These are phyloP conservation scores for Pseudozyma flocculosa DNA, from an alignment of 1,284 basidiomycete species.

Conservation along the genomic window DNA sequence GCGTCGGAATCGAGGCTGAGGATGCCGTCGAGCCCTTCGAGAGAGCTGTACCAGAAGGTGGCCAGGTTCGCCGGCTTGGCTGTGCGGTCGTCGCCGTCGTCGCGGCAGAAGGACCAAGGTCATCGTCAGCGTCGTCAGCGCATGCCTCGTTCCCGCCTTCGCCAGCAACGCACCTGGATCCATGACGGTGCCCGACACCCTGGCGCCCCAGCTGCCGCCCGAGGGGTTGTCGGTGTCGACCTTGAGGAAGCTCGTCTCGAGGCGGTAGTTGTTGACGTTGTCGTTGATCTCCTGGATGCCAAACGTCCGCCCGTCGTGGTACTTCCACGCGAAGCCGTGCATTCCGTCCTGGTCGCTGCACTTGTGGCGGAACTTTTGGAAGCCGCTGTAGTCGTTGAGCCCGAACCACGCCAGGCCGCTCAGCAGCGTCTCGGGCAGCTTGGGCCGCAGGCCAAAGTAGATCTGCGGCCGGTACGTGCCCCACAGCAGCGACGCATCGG, in stretches of 20 bases:
- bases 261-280: constrained; percentile 74
- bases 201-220: constrained; percentile 77
- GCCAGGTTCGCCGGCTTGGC: constrained; percentile 67
- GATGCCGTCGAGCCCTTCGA: constrained; percentile 72
- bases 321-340: constrained; percentile 79
- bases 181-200: constrained; percentile 79
- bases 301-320: constrained; percentile 80
- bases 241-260: constrained; percentile 83
- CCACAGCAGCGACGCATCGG: constrained; percentile 70
- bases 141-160: too few species aligned
- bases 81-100: too few species aligned
- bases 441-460: constrained; percentile 85
- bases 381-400: constrained; percentile 29
- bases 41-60: constrained; percentile 78
- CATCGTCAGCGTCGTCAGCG: too few species aligned
- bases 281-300: constrained; percentile 83
- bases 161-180: constrained; percentile 56
- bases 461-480: constrained; percentile 85
- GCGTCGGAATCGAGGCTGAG: constrained; percentile 71
- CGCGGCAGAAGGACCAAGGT: not conserved
- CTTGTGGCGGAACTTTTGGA: constrained; percentile 71
- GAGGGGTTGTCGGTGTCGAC: constrained; percentile 60
- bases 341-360: constrained; percentile 84
- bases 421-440: constrained; percentile 80
- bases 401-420: constrained; percentile 80